Percentiles rank a stretch among this genome's conserved stretches.
These are phyloP conservation scores for Kodamaea fungicola DNA, from an alignment of 1,139 yeast genomes.

Conservation along the genomic window DNA sequence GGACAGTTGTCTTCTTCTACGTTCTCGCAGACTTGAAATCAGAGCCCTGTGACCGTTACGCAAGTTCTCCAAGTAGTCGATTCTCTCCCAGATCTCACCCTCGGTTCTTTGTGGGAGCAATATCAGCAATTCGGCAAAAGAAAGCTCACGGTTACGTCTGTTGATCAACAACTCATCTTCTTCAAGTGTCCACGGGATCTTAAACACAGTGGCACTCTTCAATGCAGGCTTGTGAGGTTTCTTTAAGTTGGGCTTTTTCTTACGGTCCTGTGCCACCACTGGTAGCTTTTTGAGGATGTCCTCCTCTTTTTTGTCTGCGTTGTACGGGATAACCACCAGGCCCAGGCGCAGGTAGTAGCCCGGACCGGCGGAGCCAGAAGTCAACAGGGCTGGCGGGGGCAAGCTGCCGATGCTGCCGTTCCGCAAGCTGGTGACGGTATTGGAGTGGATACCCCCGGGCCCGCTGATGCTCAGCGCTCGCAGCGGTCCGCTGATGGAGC, in stretches of 20 bases:
- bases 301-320: slow-evolving; percentile 26
- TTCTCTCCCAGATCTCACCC: slow-evolving; percentile 65
- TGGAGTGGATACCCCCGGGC: slow-evolving; percentile 29
- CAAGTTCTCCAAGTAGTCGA: slow-evolving; percentile 50
- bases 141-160: slow-evolving; percentile 55
- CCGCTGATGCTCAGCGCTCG: slow-evolving; percentile 41
- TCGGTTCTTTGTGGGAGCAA: slow-evolving; percentile 71
- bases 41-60: slow-evolving; percentile 41
- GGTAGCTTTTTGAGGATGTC: slow-evolving; percentile 16
- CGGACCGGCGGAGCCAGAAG: slow-evolving; percentile 8
- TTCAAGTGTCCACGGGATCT: slow-evolving; percentile 56
- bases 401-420: slow-evolving; percentile 34
- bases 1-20: slow-evolving; percentile 36
- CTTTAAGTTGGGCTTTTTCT: slow-evolving; percentile 7
- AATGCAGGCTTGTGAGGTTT: slow-evolving; percentile 8
- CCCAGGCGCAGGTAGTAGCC: slow-evolving; percentile 45
- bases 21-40: slow-evolving; percentile 22
- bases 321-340: slow-evolving; percentile 43
- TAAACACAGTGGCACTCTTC: slow-evolving; percentile 26
- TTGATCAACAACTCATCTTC: slow-evolving; percentile 68
- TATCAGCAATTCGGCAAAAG: slow-evolving; percentile 72
- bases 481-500: slow-evolving; percentile 42
- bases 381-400: slow-evolving; percentile 4
- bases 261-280: not conserved
- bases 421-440: slow-evolving; percentile 39